phyloP scores from a whole-genome alignment of 2,329 filamentous ascomycete species.

The Diaporthe eres region DNA sequence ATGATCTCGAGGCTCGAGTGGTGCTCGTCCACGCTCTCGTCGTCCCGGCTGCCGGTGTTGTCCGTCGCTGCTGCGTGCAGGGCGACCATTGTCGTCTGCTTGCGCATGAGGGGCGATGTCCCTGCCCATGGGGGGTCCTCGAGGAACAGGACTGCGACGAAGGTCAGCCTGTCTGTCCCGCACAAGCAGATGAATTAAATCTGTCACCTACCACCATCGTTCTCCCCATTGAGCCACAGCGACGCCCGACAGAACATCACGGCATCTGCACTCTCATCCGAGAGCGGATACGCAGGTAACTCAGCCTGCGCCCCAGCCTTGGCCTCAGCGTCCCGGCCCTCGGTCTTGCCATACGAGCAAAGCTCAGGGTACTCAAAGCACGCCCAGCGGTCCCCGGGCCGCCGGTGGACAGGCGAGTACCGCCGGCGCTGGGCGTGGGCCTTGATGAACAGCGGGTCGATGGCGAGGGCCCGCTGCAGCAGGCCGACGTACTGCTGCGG shows the following conservation, averaged over 20 bases:
- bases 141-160: conserved; percentile 40
- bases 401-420: conserved; percentile 45
- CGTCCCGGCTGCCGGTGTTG: conserved; percentile 11
- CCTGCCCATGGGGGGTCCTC: conserved; percentile 21
- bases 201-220: conserved; percentile 46
- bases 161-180: conserved; percentile 40
- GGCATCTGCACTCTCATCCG: conserved; percentile 43
- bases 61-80: conserved; percentile 1
- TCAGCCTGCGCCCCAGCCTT: conserved; percentile 18
- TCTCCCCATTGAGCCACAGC: conserved; percentile 50
- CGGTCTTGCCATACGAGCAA: conserved; percentile 42
- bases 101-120: not conserved
- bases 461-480: conserved; percentile 40
- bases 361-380: conserved; percentile 52
- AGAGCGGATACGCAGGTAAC: conserved; percentile 40
- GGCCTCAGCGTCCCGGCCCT: conserved; percentile 37
- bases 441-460: conserved; percentile 51
- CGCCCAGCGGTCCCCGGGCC: conserved; percentile 36
- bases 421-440: conserved; percentile 48
- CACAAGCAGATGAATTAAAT: not conserved
- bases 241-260: conserved; percentile 53
- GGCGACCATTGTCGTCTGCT: conserved; percentile 18
- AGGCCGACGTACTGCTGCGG: conserved; percentile 45
- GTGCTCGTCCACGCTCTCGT: conserved; percentile 42
- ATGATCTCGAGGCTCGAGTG: conserved; percentile 48